Evolutionary conservation across 176 grass and related monocot genomes (phyloP), one percentile per base, ranked within the genome.

Genomic region (Calamus simplicifolius): DNA sequence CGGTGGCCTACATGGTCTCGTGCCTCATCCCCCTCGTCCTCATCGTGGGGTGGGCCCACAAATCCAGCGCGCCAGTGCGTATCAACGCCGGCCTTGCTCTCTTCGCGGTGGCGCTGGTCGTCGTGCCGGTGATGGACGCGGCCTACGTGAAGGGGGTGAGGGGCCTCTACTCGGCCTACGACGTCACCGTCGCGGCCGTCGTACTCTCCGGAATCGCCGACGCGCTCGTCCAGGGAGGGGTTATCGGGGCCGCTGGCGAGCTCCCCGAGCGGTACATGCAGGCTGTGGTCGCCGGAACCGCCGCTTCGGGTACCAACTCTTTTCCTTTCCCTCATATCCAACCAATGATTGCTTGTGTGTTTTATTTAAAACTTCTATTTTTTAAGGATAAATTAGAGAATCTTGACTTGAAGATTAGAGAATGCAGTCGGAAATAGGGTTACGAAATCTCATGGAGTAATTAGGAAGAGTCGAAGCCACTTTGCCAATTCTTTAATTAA

Each of bases 241-340:
- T 97, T 2, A 80, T 97, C 50, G 92, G 92, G 1, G 79, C 85
- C 29, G 92, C 92, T 0, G 92, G 87, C 8, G 92, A 97, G 78
- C 76, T 97, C 17, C 92, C 92, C 0, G 81, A 88, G 66, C 49
- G 92, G 19, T 97, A 97, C 65, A 91, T 91, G 92, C 92, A 97
- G 81, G 87, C 84, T 0, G 82, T 84, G 52, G 58, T 91, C 56
- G 92, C 87, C 13, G 92, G 87, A n/a, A 97, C 92, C 1, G 87
- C 92, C 12, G 75, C 78, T 12, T 97, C 92, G 17, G 92, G 92
- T 97, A 63, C 19, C 10, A 1, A 2, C 1, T 4, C 6, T 23
- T 6, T 0, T 4, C 49, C 1, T 2, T 7, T 1, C 13, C 8
- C 13, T 43, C 35, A 12, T 43, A 7, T 43, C 12, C 35, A 43